phyloP scores from a whole-genome alignment of 768 basidiomycete species.

The Saitozyma sp. region DNA sequence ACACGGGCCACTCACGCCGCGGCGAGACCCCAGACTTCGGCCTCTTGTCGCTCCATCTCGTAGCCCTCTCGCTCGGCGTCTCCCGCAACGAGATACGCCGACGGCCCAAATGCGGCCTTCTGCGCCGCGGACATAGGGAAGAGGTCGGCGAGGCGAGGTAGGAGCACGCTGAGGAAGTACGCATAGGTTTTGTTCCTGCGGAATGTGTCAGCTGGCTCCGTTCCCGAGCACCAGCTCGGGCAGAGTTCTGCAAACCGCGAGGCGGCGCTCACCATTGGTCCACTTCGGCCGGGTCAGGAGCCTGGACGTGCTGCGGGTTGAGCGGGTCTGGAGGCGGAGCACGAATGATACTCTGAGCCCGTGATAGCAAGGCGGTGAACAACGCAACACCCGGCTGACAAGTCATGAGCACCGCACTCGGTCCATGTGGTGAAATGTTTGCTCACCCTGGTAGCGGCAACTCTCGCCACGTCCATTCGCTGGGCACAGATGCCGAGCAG shows the following conservation, averaged over 20 bases:
- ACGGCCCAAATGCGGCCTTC: constrained; percentile 54
- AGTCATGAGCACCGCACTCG: constrained; percentile 7
- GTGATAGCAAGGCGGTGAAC: constrained; percentile 83
- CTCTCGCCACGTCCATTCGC: constrained; percentile 68
- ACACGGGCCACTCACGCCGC: constrained; percentile 54
- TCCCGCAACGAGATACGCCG: constrained; percentile 51
- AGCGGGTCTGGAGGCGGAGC: constrained; percentile 62
- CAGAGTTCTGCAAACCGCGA: constrained; percentile 5
- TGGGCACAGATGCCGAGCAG: constrained; percentile 79
- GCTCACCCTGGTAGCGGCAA: constrained; percentile 78
- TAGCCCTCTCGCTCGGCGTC: constrained; percentile 44
- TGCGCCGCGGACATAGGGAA: constrained; percentile 78
- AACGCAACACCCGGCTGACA: constrained; percentile 84
- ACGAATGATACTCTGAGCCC: constrained; percentile 89
- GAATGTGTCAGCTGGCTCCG: constrained; percentile 14
- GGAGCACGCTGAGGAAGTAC: constrained; percentile 76
- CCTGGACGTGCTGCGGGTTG: constrained; percentile 54
- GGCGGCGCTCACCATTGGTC: constrained; percentile 65
- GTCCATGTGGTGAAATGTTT: not conserved
- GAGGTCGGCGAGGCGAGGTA: constrained; percentile 71
- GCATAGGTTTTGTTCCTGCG: constrained; percentile 83
- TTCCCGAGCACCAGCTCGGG: no score
- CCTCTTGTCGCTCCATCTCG: constrained; percentile 50
- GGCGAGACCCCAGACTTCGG: constrained; percentile 52
- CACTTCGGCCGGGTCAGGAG: constrained; percentile 65